Base-by-base conservation (phyloP, 306 rosid species). In the Medicago ruthenica region DNA sequence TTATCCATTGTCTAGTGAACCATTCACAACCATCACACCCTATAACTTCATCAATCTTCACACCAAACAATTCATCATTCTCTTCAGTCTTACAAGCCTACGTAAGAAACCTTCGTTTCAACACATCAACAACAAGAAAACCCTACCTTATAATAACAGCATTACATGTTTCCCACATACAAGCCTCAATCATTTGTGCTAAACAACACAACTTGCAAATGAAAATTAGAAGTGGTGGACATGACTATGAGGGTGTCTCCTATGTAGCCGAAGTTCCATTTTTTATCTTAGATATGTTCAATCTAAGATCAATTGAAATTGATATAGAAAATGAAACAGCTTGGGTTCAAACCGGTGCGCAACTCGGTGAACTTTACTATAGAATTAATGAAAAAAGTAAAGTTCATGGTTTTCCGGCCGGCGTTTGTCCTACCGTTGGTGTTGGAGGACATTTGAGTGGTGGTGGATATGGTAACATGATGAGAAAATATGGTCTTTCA, bases 371-470 rank as follows among this genome's bases (percentile, higher is more conserved):
- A 64, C 69, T 90, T 40, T 90, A 82, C 60, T 85, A 87, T 51
- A 77, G 55, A 53, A 86, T 90, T 48, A 90, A 86, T 1, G 63
- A 82, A 75, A 85, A 80, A 53, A 92, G 97, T 74, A 77, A 77
- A 20, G 57, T 44, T 59, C 91, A 87, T 62, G 97, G 86, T 31
- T 88, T 88, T 58, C 96, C 94, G 11, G 89, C 92, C 2, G 97
- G 93, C 27, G 91, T 90, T 69, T 88, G 97, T 63, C 96, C 89
- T 9, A 88, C 96, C 0, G 97, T 90, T 0, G 96, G 93, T 0
- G 87, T 85, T 5, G 96, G 97, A 21, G 96, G 97, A 0, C 93
- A 88, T 57, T 59, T 92, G 2, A 88, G 97, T 66, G 97, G 97
- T 0, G 97, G 88, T 17, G 97, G 96, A 1, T 92, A 92, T 34